Evolutionary conservation across 2,329 filamentous ascomycete genomes (phyloP), one percentile per base, ranked within the genome.

Genomic region (Aspergillus cejpii): DNA sequence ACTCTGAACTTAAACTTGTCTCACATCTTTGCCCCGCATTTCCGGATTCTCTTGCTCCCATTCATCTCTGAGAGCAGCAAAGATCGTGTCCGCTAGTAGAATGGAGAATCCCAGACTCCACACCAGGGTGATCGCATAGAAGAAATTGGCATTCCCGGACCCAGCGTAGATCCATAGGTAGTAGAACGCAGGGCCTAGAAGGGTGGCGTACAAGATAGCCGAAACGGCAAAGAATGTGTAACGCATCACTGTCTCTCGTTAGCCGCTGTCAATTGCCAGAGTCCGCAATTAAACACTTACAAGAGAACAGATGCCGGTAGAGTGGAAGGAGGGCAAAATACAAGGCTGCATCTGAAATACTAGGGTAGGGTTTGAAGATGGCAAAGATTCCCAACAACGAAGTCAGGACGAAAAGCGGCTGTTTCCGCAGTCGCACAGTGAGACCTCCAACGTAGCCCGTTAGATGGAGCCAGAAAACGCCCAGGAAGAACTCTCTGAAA

Each of bases 131-230:
- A 98, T 97, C 53, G 92, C 92, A 63, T 98, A 98, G 71, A 98
- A 98, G 72, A 98, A 98, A 65, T 98, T 98, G 47, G 92, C 92
- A 60, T 98, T 98, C 21, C 92, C 92, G 45, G 89, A 95, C 39
- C 92, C 92, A 2, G 92, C 92, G 62, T 97, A 98, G 46, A 98
- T 91, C 92, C 92, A 98, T 4, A 98, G 74, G 63, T 98, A 84
- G 65, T 97, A 95, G 64, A 98, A 98, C 0, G 90, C 89, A 1
- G 92, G 92, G 0, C 92, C 92, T 0, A 98, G 77, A 50, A 95
- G 83, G 2, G 84, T 85, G 19, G 88, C 84, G 66, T 98, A 98
- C 7, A 97, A 72, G 29, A 98, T 76, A 1, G 86, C 85, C 0
- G 89, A 83, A 1, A 85, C 78, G 8, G 87, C 83, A 50, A 97